phyloP scores from a whole-genome alignment of 345 rosid genomes.

The Brassica rapa region DNA sequence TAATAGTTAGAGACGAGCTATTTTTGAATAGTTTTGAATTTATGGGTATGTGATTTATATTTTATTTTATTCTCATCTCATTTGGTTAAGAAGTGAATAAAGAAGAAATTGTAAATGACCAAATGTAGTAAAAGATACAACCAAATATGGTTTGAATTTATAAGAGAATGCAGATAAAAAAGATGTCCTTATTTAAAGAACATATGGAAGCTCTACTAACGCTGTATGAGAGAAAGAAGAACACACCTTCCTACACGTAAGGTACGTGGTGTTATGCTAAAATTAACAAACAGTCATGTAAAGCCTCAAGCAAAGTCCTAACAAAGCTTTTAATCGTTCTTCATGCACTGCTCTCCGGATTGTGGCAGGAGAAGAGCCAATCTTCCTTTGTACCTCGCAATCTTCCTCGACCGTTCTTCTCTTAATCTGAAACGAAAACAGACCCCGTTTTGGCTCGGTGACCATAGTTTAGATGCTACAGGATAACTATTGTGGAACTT shows the following conservation, averaged over 20 bases:
- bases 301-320: conserved; percentile 24
- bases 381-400: conserved; percentile 80
- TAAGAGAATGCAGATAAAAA: conserved; percentile 7
- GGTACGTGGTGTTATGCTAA: conserved; percentile 8
- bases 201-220: conserved; percentile 4
- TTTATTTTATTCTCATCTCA: background rate
- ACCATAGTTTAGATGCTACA: conserved; percentile 1
- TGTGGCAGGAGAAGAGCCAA: conserved; percentile 82
- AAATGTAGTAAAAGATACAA: background rate
- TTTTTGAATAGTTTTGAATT: too few relatives aligned
- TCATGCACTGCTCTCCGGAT: conserved; percentile 55
- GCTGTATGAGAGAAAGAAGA: background rate
- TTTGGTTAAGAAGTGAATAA: background rate
- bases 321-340: conserved; percentile 26
- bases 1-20: too few relatives aligned
- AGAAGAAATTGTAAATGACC: background rate
- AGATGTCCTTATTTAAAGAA: background rate
- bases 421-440: conserved; percentile 49
- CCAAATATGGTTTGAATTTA: background rate
- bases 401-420: conserved; percentile 68
- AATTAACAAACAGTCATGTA: conserved; percentile 19
- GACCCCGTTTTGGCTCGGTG: background rate
- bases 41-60: background rate
- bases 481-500: conserved; percentile 29
- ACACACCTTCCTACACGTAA: conserved; percentile 5